These are phyloP conservation scores for Zymoseptoria ardabiliae DNA, from an alignment of 2,329 filamentous ascomycete genomes.

Conservation along the genomic window DNA sequence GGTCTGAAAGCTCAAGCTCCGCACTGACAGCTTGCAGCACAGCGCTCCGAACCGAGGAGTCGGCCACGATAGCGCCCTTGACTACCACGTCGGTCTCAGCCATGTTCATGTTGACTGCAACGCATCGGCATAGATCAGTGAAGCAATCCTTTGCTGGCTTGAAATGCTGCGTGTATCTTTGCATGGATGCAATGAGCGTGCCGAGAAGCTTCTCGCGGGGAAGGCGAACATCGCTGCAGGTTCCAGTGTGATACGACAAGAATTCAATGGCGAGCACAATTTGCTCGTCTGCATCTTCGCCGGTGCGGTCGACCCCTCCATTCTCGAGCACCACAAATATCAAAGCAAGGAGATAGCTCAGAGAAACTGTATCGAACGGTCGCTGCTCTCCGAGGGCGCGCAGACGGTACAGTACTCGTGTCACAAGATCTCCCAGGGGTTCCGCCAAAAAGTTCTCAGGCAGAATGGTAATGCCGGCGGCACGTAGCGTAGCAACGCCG, in stretches of 20 bases:
- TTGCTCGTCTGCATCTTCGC: conserved; percentile 82
- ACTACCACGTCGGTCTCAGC: conserved; percentile 71
- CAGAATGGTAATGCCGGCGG: conserved; percentile 65
- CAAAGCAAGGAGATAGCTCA: conserved; percentile 81
- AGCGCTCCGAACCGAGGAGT: conserved; percentile 72
- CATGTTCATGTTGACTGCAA: conserved; percentile 70
- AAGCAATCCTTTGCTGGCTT: conserved; percentile 91
- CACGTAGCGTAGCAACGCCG: conserved; percentile 76
- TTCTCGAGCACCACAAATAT: conserved; percentile 70
- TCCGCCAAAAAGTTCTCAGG: conserved; percentile 68
- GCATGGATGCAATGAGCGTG: conserved; percentile 72
- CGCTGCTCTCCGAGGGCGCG: conserved; percentile 87
- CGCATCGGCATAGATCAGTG: conserved; percentile 72
- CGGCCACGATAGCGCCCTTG: conserved; percentile 68
- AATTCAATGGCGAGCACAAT: conserved; percentile 83
- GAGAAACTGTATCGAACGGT: conserved; percentile 81
- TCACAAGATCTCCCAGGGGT: conserved; percentile 71
- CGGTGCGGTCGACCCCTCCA: conserved; percentile 64
- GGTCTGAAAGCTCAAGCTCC: conserved; percentile 84
- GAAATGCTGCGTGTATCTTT: conserved; percentile 85
- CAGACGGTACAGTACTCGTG: conserved; percentile 80
- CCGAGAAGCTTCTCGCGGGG: conserved; percentile 68
- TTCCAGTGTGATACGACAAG: conserved; percentile 77
- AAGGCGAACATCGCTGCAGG: conserved; percentile 66
- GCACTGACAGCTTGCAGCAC: conserved; percentile 84